These are phyloP conservation scores for Nothomitra cinnamomea DNA, from an alignment of 2,329 filamentous ascomycete species.

Conservation along the genomic window DNA sequence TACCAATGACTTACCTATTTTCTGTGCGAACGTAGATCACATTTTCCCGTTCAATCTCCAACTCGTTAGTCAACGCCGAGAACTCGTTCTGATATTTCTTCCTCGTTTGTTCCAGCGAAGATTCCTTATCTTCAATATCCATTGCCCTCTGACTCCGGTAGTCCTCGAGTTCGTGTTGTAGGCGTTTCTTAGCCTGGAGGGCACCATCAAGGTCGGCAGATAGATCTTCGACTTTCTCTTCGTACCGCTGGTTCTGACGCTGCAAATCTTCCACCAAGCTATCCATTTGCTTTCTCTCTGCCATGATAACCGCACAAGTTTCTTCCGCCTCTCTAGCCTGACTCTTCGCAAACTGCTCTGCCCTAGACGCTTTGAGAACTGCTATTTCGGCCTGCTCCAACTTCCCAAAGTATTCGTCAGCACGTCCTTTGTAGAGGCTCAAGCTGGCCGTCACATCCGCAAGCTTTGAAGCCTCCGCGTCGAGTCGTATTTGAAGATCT, in stretches of 20 bases:
- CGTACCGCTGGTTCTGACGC: constrained; percentile 71
- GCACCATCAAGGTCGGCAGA: constrained; percentile 77
- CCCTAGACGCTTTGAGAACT: constrained; percentile 77
- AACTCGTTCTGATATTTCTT: constrained; percentile 96
- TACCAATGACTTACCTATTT: constrained; percentile 33
- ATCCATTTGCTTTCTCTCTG: constrained; percentile 84
- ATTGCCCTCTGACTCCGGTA: constrained; percentile 90
- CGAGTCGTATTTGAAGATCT: constrained; percentile 82
- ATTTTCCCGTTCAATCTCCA: constrained; percentile 87
- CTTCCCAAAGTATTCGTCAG: constrained; percentile 94
- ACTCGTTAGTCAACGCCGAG: constrained; percentile 72
- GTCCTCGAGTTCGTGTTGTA: constrained; percentile 94
- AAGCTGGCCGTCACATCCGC: constrained; percentile 72
- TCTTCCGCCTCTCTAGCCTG: constrained; percentile 87
- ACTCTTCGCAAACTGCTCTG: constrained; percentile 83
- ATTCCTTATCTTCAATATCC: constrained; percentile 93
- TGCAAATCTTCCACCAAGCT: constrained; percentile 75
- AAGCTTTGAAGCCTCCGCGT: constrained; percentile 72
- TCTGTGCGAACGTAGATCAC: constrained; percentile 69
- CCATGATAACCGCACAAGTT: constrained; percentile 74
- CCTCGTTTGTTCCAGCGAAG: constrained; percentile 86
- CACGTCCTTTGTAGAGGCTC: constrained; percentile 74
- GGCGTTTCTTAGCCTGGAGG: constrained; percentile 75
- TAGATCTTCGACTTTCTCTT: constrained; percentile 81
- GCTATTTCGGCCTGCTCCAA: constrained; percentile 93